These are phyloP conservation scores for Pseudogymnoascus verrucosus DNA, from an alignment of 2,329 filamentous ascomycete genomes.

Conservation along the genomic window DNA sequence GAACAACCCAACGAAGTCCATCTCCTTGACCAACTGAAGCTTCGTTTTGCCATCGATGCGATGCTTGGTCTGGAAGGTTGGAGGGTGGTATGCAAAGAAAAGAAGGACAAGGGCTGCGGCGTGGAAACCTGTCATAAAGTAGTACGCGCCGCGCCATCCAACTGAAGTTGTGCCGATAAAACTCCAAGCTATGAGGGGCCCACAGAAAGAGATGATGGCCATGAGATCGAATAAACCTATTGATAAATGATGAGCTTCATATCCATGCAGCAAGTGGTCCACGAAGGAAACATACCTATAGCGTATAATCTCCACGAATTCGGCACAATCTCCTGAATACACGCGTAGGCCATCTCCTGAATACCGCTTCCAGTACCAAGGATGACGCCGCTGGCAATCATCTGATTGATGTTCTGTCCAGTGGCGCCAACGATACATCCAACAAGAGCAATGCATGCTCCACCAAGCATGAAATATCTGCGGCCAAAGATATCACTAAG, in stretches of 20 bases:
- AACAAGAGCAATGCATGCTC: constrained; percentile 28
- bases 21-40: constrained; percentile 17
- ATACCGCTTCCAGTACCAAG: constrained; percentile 35
- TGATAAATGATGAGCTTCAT: too few relatives aligned
- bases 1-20: not conserved
- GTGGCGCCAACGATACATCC: constrained; percentile 34
- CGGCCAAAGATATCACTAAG: constrained; percentile 35
- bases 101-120: constrained; percentile 22
- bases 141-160: constrained; percentile 29
- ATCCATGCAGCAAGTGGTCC: too few relatives aligned
- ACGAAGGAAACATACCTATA: constrained; percentile 9
- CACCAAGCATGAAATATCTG: constrained; percentile 32
- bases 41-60: constrained; percentile 13
- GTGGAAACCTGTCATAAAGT: constrained; percentile 29
- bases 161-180: constrained; percentile 9
- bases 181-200: too few relatives aligned
- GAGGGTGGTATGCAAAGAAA: constrained; percentile 20
- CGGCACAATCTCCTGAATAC: constrained; percentile 32
- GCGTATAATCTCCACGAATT: constrained; percentile 26
- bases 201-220: too few relatives aligned
- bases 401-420: constrained; percentile 31
- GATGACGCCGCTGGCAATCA: constrained; percentile 34
- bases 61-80: too few relatives aligned
- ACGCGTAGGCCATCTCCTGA: constrained; percentile 31
- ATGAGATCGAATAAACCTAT: too few relatives aligned